Conservation (phyloP, 2,329 filamentous ascomycete genomes). For the Orbilia quercus region DNA sequence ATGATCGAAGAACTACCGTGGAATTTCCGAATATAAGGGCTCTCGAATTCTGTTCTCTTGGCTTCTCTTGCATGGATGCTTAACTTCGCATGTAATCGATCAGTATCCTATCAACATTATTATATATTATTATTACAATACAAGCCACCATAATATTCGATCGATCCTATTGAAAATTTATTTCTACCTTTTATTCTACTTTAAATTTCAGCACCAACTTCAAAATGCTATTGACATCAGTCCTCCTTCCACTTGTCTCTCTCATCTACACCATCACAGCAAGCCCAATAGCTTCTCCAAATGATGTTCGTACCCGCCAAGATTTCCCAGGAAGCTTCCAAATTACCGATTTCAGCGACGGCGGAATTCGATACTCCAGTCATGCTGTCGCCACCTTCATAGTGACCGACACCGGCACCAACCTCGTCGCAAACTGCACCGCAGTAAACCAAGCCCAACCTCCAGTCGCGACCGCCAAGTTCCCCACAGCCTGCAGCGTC, state of each 20-base stretch:
- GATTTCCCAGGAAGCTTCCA: conserved; percentile 10
- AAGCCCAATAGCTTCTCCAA: conserved; percentile 19
- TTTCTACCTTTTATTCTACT: background rate
- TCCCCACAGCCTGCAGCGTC: conserved; percentile 30
- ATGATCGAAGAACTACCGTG: too few species aligned
- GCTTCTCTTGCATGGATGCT: too few species aligned
- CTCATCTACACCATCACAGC: conserved; percentile 30
- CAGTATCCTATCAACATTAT: background rate
- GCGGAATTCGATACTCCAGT: conserved; percentile 36
- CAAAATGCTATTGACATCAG: conserved; percentile 24
- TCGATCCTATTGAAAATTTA: background rate
- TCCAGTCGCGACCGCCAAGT: conserved; percentile 25
- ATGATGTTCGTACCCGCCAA: background rate
- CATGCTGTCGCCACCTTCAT: conserved; percentile 25
- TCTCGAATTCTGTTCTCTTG: too few species aligned
- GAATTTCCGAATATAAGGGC: too few species aligned
- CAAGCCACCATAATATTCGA: too few species aligned
- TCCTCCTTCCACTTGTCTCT: conserved; percentile 23
- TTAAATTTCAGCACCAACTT: background rate
- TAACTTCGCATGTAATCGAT: too few species aligned
- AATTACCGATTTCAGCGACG: conserved; percentile 30
- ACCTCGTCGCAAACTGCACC: conserved; percentile 33
- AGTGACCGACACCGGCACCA: conserved; percentile 1
- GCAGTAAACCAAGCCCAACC: conserved; percentile 25
- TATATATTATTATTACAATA: background rate